phyloP scores from a whole-genome alignment of 1,284 basidiomycete genomes.

The Naganishia albida region DNA sequence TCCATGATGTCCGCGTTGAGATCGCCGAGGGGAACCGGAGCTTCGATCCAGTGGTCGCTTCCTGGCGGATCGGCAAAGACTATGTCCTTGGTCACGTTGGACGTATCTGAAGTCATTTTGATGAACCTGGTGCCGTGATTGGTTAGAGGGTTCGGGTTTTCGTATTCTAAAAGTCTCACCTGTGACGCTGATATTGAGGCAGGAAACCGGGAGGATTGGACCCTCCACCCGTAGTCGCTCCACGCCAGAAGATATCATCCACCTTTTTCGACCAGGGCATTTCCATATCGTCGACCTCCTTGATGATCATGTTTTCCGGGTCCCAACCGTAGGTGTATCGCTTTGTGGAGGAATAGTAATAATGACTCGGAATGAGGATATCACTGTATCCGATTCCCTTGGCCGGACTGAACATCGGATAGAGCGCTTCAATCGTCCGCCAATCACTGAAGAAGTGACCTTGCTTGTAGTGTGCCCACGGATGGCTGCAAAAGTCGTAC shows the following conservation, averaged over 20 bases:
- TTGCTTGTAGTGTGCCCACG: slow-evolving; percentile 79
- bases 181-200: slow-evolving; percentile 81
- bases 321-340: slow-evolving; percentile 91
- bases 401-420: slow-evolving; percentile 87
- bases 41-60: slow-evolving; percentile 62
- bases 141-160: neutral
- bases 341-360: slow-evolving; percentile 80
- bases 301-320: slow-evolving; percentile 66
- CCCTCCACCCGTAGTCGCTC: slow-evolving; percentile 89
- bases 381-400: slow-evolving; percentile 80
- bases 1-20: slow-evolving; percentile 85
- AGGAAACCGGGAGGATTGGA: slow-evolving; percentile 81
- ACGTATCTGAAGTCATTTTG: slow-evolving; percentile 69
- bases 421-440: slow-evolving; percentile 78
- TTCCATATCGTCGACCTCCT: slow-evolving; percentile 76
- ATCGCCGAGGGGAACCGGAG: slow-evolving; percentile 62
- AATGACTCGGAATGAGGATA: slow-evolving; percentile 89
- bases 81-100: slow-evolving; percentile 64
- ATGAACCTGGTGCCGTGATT: slow-evolving; percentile 62
- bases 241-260: slow-evolving; percentile 62
- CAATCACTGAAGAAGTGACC: slow-evolving; percentile 96
- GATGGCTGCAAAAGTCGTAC: slow-evolving; percentile 75
- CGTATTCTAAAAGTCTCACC: slow-evolving; percentile 55
- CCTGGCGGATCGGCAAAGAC: slow-evolving; percentile 72
- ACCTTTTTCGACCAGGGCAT: slow-evolving; percentile 64